phyloP scores from a whole-genome alignment of 805 yeast species.

The Pichia insulana region DNA sequence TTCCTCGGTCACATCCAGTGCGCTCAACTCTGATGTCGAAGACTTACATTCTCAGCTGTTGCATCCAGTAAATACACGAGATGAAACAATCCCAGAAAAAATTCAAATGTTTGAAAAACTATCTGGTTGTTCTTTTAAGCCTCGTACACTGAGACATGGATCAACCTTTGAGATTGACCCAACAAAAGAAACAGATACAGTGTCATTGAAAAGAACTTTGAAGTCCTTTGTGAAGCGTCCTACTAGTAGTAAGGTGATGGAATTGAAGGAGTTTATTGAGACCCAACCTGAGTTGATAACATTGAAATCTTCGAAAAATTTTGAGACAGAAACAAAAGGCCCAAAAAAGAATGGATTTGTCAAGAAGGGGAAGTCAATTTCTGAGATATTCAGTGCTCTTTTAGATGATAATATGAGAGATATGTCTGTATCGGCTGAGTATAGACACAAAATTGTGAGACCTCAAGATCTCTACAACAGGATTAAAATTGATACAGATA shows the following conservation, averaged over 20 bases:
- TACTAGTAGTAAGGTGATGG: constrained; percentile 5
- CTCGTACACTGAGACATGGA: constrained; percentile 2
- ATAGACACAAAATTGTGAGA: constrained; percentile 18
- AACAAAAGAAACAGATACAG: neutral
- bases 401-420: constrained; percentile 23
- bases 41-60: neutral
- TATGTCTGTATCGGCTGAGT: constrained; percentile 22
- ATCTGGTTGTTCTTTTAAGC: constrained; percentile 16
- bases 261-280: constrained; percentile 11
- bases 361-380: constrained; percentile 12
- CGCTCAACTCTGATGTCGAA: constrained; percentile 3
- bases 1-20: constrained; percentile 8
- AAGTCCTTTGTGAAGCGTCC: constrained; percentile 10
- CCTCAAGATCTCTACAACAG: constrained; percentile 23
- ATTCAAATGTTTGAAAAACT: constrained; percentile 25
- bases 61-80: neutral
- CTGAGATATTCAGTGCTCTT: constrained; percentile 21
- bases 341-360: neutral
- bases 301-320: neutral
- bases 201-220: constrained; percentile 3
- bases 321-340: neutral
- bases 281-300: constrained; percentile 8
- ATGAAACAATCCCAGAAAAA: constrained; percentile 18
- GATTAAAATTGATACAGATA: constrained; percentile 16
- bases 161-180: neutral